Percentiles rank a stretch among this genome's conserved stretches.
Evolutionary conservation across 179 eudicot species (phyloP).

Genomic region (Silene noctiflora): DNA sequence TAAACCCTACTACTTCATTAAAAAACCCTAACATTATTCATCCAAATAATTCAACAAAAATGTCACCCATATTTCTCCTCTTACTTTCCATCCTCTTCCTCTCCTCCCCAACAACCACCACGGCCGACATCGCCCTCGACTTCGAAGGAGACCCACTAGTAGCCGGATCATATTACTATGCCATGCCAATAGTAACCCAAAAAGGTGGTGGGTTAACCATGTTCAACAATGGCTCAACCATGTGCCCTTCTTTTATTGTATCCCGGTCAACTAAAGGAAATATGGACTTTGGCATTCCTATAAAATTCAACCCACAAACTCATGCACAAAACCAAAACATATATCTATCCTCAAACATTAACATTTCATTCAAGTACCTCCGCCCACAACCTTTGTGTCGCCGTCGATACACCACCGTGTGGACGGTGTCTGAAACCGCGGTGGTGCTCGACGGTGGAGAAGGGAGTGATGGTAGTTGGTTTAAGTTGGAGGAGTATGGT

Average conservation of each 20-base stretch:
- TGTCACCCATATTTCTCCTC: neutral
- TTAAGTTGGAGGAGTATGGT: conserved; percentile 5
- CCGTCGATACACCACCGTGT: neutral
- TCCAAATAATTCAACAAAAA: neutral
- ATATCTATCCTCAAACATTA: neutral
- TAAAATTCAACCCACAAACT: neutral
- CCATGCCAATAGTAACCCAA: neutral
- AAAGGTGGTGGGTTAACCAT: conserved; percentile 15
- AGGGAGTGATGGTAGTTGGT: neutral
- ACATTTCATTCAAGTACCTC: conserved; percentile 6
- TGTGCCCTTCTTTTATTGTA: neutral
- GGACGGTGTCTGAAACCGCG: neutral
- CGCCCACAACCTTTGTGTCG: conserved; percentile 9
- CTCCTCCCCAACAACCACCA: neutral
- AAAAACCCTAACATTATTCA: neutral
- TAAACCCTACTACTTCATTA: neutral
- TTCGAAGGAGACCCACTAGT: neutral
- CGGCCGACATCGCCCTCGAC: neutral
- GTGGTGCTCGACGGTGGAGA: neutral
- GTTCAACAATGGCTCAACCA: neutral
- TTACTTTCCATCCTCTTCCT: neutral
- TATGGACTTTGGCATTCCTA: neutral
- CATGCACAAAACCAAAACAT: neutral
- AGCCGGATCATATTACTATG: neutral
- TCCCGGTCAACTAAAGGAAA: conserved; percentile 7